A percentile compares a stretch with the other conserved stretches of the same genome.
Evolutionary conservation across 257 asterid genomes (phyloP).

Genomic region (Solanum ossicruentum): DNA sequence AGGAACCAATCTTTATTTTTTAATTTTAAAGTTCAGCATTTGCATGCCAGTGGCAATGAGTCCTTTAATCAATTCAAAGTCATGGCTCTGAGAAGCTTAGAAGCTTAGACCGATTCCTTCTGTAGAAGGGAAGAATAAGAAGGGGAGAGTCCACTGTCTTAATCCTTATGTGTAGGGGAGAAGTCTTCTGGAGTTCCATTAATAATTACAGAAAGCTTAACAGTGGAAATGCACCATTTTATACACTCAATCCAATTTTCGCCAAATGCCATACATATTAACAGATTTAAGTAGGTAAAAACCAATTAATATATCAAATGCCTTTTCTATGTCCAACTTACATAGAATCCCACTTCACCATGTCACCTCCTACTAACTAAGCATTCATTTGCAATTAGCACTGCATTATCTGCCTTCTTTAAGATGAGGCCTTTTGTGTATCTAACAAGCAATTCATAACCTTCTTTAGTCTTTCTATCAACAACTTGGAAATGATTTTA

Average conservation of each 20-base stretch:
- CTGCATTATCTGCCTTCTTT: neutral
- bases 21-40: neutral
- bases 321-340: neutral
- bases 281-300: neutral
- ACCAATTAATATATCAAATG: neutral
- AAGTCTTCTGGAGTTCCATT: neutral
- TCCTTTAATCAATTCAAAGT: neutral
- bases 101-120: neutral
- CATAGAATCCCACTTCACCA: neutral
- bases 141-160: neutral
- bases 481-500: neutral
- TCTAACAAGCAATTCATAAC: neutral
- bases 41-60: neutral
- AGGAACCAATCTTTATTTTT: neutral
- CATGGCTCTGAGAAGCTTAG: neutral
- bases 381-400: neutral
- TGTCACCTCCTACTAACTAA: neutral
- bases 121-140: neutral
- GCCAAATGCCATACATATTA: neutral
- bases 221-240: neutral
- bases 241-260: neutral
- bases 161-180: neutral
- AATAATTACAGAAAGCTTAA: neutral
- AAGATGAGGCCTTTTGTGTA: neutral
- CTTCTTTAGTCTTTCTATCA: neutral